Evolutionary conservation across 768 basidiomycete species (phyloP), one percentile per base, ranked within the genome.

Genomic region (Tephrocybe rancida): DNA sequence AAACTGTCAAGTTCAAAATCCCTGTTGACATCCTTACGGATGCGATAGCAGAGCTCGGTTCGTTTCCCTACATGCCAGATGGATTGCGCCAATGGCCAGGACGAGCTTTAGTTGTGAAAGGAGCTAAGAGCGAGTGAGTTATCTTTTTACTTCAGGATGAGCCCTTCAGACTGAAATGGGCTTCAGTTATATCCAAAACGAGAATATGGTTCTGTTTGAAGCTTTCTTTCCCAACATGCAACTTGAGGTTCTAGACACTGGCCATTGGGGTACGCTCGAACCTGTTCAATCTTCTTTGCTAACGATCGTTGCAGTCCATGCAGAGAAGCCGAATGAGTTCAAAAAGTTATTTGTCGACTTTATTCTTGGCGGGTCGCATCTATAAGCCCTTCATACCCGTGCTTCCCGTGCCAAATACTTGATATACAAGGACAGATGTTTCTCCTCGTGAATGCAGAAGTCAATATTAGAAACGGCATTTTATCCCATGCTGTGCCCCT

Each of bases 91-190:
- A 52, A 3, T 85, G 80, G 75, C 60, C 70, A 5, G 87, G 87
- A 1, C 74, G 70, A 37, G 80, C 86, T 0, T 64, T 94, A 25
- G 86, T 92, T 60, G 74, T 93, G 52, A 91, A 92, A 61, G 92
- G 92, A 6, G 66, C 73, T 18, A 82, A 79, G 69, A 89, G 88
- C 78, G 81, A 77, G 80, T 88, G 41, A 38, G 80, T 37, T 14
- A 27, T 32, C 30, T n/a, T n/a, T 7, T 8, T 10, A 11, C 26
- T 1, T 24, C 9, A 16, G 27, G 3, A 11, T 35, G 18, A 52
- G 38, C 11, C 10, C 16, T n/a, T 13, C 1, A 9, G 4, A 18
- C 39, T 43, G 21, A 44, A 14, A 13, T 32, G 21, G 21, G 18
- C 27, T 48, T 38, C 26, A 86, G 87, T 55, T 92, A 87, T 67